These are phyloP conservation scores for Lathyrus sativus DNA, from an alignment of 306 rosid genomes.

Conservation along the genomic window DNA sequence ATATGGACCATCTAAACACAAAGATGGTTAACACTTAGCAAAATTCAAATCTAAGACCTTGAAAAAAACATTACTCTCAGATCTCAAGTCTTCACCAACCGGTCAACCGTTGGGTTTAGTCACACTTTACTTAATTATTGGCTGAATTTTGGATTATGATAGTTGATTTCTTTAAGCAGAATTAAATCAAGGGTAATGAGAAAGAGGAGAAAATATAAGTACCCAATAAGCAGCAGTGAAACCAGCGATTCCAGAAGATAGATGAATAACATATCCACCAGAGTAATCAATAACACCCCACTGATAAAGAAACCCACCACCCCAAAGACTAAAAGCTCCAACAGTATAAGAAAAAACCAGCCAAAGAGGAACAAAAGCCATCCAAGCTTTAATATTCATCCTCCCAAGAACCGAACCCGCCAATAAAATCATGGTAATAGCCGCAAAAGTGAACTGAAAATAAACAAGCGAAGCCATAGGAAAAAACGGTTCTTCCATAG, in stretches of 20 bases:
- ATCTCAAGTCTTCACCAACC: too few relatives aligned
- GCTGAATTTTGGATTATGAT: background rate
- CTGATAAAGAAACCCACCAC: constrained; percentile 81
- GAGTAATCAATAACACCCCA: constrained; percentile 95
- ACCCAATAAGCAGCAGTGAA: constrained; percentile 94
- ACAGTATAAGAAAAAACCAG: constrained; percentile 80
- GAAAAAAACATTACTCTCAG: too few relatives aligned
- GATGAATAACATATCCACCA: constrained; percentile 92
- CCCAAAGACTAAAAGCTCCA: constrained; percentile 86
- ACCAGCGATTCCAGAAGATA: constrained; percentile 83
- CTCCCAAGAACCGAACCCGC: constrained; percentile 89
- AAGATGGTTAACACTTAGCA: too few relatives aligned
- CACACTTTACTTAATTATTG: too few relatives aligned
- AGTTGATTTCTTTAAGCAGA: background rate
- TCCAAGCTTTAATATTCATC: constrained; percentile 93
- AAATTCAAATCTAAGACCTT: too few relatives aligned
- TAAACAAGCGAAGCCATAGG: constrained; percentile 88
- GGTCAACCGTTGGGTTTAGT: too few relatives aligned
- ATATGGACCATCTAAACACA: too few relatives aligned
- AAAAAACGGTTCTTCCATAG: constrained; percentile 42
- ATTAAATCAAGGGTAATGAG: background rate
- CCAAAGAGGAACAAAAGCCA: constrained; percentile 97
- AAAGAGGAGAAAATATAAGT: constrained; percentile 8
- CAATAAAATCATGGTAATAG: constrained; percentile 69
- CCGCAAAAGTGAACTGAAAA: constrained; percentile 85